Conservation (phyloP, 441 rosid genomes). For the Pelargonium australe region DNA sequence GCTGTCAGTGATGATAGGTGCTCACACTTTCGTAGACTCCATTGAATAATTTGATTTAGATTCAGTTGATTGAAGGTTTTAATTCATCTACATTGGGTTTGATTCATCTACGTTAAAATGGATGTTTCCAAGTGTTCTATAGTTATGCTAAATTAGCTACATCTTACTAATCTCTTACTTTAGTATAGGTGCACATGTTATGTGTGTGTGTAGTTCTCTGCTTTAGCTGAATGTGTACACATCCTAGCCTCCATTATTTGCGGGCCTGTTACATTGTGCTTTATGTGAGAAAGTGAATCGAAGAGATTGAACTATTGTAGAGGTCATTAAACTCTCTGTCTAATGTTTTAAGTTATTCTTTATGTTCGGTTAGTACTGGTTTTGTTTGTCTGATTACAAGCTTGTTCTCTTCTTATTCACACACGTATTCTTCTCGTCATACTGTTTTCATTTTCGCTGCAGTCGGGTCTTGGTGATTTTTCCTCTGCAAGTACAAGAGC, state of each 20-base stretch:
- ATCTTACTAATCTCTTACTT: too few species aligned
- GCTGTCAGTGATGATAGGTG: background rate
- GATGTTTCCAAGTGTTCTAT: too few species aligned
- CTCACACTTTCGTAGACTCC: background rate
- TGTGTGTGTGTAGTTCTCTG: too few species aligned
- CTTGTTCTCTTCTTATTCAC: slow-evolving; percentile 8
- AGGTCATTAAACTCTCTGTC: background rate
- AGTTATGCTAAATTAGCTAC: too few species aligned
- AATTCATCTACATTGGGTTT: too few species aligned
- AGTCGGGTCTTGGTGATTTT: slow-evolving; percentile 96
- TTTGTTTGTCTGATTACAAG: background rate
- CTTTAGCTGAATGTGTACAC: too few species aligned
- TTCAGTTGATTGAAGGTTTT: background rate
- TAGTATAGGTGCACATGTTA: too few species aligned
- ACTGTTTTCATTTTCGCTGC: slow-evolving; percentile 21
- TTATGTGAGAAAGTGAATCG: background rate
- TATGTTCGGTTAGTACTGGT: background rate
- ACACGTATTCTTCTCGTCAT: background rate
- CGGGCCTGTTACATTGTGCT: background rate
- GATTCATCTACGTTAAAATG: too few species aligned
- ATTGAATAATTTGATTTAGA: too few species aligned
- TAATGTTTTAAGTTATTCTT: background rate
- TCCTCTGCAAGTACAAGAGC: slow-evolving; percentile 81
- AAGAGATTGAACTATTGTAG: background rate
- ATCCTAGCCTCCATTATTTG: background rate